phyloP scores from a whole-genome alignment of 805 yeast species.

The Novakomyces olei region DNA sequence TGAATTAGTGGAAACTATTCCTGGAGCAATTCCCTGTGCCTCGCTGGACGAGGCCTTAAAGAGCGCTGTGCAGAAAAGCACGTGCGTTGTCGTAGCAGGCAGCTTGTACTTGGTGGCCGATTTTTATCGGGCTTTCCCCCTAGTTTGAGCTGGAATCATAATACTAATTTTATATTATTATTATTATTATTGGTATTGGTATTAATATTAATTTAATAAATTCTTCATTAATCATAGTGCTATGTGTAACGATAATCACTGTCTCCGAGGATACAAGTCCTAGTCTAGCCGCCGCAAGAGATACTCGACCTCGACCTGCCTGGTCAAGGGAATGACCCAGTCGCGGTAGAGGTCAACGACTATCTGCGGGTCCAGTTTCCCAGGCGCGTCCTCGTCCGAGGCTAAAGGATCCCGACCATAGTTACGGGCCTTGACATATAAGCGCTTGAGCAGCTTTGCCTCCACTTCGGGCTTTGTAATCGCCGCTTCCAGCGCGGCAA shows the following conservation, averaged over 20 bases:
- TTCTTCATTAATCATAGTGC: too few relatives aligned
- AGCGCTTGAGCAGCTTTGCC: slow-evolving; percentile 53
- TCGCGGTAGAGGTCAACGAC: slow-evolving; percentile 54
- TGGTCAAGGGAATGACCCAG: slow-evolving; percentile 79
- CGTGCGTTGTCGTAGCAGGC: slow-evolving; percentile 36
- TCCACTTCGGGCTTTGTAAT: slow-evolving; percentile 83
- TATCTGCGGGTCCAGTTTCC: slow-evolving; percentile 61
- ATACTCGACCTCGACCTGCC: slow-evolving; percentile 86
- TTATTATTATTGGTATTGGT: too few relatives aligned
- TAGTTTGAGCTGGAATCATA: too few relatives aligned
- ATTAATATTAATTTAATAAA: too few relatives aligned
- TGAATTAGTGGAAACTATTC: slow-evolving; percentile 14
- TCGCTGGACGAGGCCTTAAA: slow-evolving; percentile 13
- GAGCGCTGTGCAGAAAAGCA: slow-evolving; percentile 11
- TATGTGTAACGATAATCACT: too few relatives aligned
- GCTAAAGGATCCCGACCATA: slow-evolving; percentile 64
- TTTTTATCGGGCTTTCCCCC: slow-evolving; percentile 11
- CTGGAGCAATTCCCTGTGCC: slow-evolving; percentile 11
- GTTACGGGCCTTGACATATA: slow-evolving; percentile 57
- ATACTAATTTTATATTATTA: too few relatives aligned
- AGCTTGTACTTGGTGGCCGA: slow-evolving; percentile 48
- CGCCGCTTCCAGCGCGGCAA: slow-evolving; percentile 48
- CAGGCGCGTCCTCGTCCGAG: slow-evolving; percentile 31
- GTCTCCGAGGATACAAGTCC: background rate
- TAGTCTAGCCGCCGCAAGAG: slow-evolving; percentile 54